phyloP scores from a whole-genome alignment of 768 basidiomycete species.

The Boletus sp. region DNA sequence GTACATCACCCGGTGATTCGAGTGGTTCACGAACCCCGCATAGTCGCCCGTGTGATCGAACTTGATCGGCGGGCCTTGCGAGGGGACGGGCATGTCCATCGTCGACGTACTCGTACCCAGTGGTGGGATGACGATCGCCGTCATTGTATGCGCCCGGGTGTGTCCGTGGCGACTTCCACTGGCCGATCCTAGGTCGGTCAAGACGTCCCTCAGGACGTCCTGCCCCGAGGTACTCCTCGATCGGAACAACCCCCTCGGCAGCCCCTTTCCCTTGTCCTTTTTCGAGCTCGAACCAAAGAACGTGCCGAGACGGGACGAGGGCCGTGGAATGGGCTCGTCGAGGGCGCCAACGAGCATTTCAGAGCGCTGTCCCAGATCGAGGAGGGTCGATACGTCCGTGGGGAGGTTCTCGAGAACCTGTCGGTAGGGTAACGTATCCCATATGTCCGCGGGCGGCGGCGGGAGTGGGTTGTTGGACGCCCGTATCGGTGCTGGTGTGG shows the following conservation, averaged over 20 bases:
- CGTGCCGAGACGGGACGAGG: constrained; percentile 17
- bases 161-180: constrained; percentile 17
- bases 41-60: constrained; percentile 45
- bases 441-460: constrained; percentile 57
- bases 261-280: constrained; percentile 37
- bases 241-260: constrained; percentile 45
- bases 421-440: constrained; percentile 56
- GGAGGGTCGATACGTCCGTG: constrained; percentile 33
- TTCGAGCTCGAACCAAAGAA: constrained; percentile 26
- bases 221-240: constrained; percentile 36
- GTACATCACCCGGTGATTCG: constrained; percentile 60
- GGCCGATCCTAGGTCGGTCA: constrained; percentile 14
- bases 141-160: constrained; percentile 21
- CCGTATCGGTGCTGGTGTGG: not conserved
- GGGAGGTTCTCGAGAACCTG: constrained; percentile 50
- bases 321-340: constrained; percentile 20
- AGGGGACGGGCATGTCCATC: constrained; percentile 14
- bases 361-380: constrained; percentile 7
- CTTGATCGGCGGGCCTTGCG: constrained; percentile 28
- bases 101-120: not conserved
- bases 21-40: constrained; percentile 62
- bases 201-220: constrained; percentile 5
- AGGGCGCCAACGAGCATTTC: constrained; percentile 2
- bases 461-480: constrained; percentile 57
- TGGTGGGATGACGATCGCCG: constrained; percentile 26